phyloP scores from a whole-genome alignment of 805 yeast genomes.

The Priceomyces haplophilus region DNA sequence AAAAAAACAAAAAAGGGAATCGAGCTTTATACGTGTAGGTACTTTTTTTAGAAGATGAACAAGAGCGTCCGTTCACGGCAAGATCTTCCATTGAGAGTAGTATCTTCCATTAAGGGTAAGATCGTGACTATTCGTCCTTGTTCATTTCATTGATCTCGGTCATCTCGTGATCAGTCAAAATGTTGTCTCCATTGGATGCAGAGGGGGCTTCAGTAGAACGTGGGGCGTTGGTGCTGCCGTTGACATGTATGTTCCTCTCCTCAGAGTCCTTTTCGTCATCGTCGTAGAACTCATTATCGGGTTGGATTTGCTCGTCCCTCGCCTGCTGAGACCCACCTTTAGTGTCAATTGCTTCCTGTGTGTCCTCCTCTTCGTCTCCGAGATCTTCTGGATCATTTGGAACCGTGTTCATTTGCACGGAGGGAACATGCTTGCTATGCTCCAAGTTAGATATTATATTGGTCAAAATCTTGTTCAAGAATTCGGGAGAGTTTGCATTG shows the following conservation, averaged over 20 bases:
- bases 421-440: conserved; percentile 93
- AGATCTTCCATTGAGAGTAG: too few species aligned
- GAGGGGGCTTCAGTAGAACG: not conserved
- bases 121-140: conserved; percentile 3
- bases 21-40: not conserved
- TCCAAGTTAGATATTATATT: conserved; percentile 77
- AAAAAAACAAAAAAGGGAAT: too few species aligned
- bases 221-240: not conserved
- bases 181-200: conserved; percentile 8
- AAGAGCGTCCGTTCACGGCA: too few species aligned
- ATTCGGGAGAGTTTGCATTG: conserved; percentile 92
- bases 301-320: conserved; percentile 68
- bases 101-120: too few species aligned
- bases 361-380: conserved; percentile 86
- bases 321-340: conserved; percentile 89
- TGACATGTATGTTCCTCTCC: conserved; percentile 25
- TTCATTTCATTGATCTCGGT: conserved; percentile 38
- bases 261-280: conserved; percentile 50
- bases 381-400: conserved; percentile 86
- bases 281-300: conserved; percentile 76
- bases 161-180: conserved; percentile 36
- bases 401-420: conserved; percentile 87
- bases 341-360: conserved; percentile 74
- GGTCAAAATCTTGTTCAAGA: conserved; percentile 76
- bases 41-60: not conserved